Conservation (phyloP, 2,329 filamentous ascomycete genomes). For the Chaetomium sp. region DNA sequence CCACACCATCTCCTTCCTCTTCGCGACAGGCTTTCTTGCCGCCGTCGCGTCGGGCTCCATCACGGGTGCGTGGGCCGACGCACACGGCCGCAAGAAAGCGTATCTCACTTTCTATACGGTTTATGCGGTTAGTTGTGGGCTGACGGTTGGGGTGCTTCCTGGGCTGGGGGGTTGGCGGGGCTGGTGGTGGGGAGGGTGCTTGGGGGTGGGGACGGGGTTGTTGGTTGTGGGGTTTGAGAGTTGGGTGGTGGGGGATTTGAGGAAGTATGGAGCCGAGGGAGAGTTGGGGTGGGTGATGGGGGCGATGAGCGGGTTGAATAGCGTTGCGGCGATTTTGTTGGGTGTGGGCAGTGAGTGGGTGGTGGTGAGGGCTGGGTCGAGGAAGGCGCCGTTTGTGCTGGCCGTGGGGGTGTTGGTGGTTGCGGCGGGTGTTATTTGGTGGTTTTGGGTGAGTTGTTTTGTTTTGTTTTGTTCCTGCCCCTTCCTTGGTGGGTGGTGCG, state of each 20-base stretch:
- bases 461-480: background rate
- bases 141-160: background rate
- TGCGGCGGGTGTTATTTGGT: conserved; percentile 3
- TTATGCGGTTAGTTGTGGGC: background rate
- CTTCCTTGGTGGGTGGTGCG: too few species aligned
- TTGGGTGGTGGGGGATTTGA: conserved; percentile 2
- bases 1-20: background rate
- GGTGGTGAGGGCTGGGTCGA: background rate
- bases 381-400: conserved; percentile 7
- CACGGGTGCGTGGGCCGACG: background rate
- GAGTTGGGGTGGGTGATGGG: conserved; percentile 5
- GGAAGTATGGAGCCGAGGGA: background rate
- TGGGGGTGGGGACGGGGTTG: conserved; percentile 2
- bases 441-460: conserved; percentile 7
- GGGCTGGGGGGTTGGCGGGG: background rate
- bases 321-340: background rate
- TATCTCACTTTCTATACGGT: background rate
- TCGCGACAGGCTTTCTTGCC: background rate
- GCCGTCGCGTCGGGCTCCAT: background rate
- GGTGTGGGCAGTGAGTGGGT: background rate
- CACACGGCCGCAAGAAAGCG: background rate
- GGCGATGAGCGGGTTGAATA: conserved; percentile 5
- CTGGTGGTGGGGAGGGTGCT: conserved; percentile 1
- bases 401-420: conserved; percentile 1
- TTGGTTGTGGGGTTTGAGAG: conserved; percentile 9